Evolutionary conservation across 371 early-diverging fungal species (phyloP), one percentile per base, ranked within the genome.

Genomic region (Rhizopus sp.): DNA sequence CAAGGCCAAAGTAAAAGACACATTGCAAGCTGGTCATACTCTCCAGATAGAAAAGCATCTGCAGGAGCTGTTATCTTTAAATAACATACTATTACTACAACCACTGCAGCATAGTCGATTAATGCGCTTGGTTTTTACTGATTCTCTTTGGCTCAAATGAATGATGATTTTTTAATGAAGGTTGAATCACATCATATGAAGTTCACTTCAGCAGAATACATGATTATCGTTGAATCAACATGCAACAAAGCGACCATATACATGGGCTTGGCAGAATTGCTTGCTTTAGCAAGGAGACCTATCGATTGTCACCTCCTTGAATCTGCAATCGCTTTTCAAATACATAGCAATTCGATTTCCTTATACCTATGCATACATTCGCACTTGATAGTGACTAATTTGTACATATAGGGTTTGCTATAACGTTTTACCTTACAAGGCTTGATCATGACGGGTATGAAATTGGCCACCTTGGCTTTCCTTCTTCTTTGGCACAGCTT

Each of bases 221-320:
- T 50, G 50, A 33, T 5, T 16, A 50, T 50, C 35, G 50, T 50
- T 33, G 50, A 50, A 50, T n/a, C 41, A 23, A 55, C 55, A 16
- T 55, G 55, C 37, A 55, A 47, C 17, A 55, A 59, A 33, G 59
- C 59, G 31, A 52, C 46, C 15, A 46, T 59, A 59, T 52, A 52
- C 52, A 45, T 59, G 39, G 59, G 45, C 46, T 59, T 59, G 59
- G 52, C 42, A 34, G 51, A 59, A 30, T 59, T 46, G 46, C 59
- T 59, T 59, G 52, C 45, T 59, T 59, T 51, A 59, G 52, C 59
- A 59, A 37, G 52, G 51, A 51, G 59, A 9, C 16, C 29, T 44
- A 59, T 51, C 29, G 59, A 52, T 17, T 52, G 2, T 12, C 44
- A 46, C 32, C 52, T 59, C n/a, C 59, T 59, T 13, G 52, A 59